Evolutionary conservation across 768 basidiomycete species (phyloP), one percentile per base, ranked within the genome.

Genomic region (Pisolithus microcarpus): DNA sequence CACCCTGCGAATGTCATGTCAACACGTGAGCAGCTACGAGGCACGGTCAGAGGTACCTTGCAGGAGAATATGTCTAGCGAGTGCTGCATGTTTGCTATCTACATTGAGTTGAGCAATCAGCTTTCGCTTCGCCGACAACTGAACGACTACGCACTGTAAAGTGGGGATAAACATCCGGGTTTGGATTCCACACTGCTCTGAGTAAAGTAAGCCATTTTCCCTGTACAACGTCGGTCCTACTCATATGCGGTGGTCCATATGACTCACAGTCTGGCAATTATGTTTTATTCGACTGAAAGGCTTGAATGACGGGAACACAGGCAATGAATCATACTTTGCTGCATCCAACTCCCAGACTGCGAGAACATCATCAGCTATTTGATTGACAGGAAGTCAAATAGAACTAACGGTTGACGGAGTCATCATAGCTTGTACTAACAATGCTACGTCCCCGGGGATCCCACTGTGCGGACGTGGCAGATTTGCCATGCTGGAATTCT

Each of bases 361-460:
- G 30, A 5, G 28, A 43, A 1, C 18, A 36, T 24, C 18, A 46
- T 63, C 42, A 65, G 52, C 39, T 48, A 4, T 38, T 26, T 48
- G 24, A 39, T n/a, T 23, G 2, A 31, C 7, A 16, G 30, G 37
- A 47, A 40, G 46, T 21, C 47, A 13, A 31, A 11, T 43, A 13
- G 43, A 38, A 74, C 84, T 58, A 60, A 91, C 90, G 58, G 58
- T 87, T 74, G 34, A 92, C 56, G 3, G 75, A 78, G 67, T 92
- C 83, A 56, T 92, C 90, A 56, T 92, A 92, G 62, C 84, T 83
- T 5, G 90, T 92, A 64, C 87, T 90, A 44, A 91, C 82, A 53
- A 92, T 82, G 47, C 79, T 74, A 24, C 85, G 77, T 3, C 90
- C 90, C 51, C 83, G 73, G 3, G 88, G 80, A 65, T 91, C 88